phyloP scores from a whole-genome alignment of 768 basidiomycete species.

The Suillus placidus region DNA sequence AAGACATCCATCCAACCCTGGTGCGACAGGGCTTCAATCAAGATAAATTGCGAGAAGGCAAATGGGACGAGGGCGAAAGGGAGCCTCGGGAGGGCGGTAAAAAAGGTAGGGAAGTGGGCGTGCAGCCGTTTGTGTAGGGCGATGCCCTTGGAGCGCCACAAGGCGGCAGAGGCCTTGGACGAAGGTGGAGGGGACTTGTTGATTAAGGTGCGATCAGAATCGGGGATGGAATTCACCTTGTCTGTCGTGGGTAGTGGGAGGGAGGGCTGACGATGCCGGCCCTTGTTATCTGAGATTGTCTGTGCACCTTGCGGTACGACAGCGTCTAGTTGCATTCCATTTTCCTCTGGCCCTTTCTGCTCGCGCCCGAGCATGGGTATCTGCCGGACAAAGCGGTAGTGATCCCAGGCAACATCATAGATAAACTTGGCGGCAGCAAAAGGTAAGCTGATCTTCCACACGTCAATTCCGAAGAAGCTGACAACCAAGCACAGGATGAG shows the following conservation, averaged over 20 bases:
- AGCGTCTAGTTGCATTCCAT: not conserved
- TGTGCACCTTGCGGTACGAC: not conserved
- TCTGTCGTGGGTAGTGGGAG: not conserved
- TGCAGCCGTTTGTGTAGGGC: slow-evolving; percentile 16
- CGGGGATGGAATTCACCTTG: slow-evolving; percentile 1
- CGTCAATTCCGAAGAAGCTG: slow-evolving; percentile 75
- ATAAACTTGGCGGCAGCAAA: slow-evolving; percentile 74
- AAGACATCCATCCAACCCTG: slow-evolving; percentile 91
- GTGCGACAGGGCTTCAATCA: slow-evolving; percentile 80
- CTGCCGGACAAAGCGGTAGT: slow-evolving; percentile 44
- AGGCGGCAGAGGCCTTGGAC: not conserved
- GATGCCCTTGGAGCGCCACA: not conserved
- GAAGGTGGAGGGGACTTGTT: not conserved
- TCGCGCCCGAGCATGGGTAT: slow-evolving; percentile 24
- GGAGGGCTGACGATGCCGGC: not conserved
- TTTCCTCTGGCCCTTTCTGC: not conserved
- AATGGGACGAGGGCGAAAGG: slow-evolving; percentile 88
- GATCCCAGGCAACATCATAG: slow-evolving; percentile 66
- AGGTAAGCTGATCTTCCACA: slow-evolving; percentile 84
- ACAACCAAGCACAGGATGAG: slow-evolving; percentile 76
- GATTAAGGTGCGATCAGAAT: slow-evolving; percentile 10
- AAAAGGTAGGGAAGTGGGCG: slow-evolving; percentile 69
- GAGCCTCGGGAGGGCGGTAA: slow-evolving; percentile 63
- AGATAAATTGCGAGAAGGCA: slow-evolving; percentile 92
- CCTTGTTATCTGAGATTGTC: not conserved